Evolutionary conservation across 2,329 filamentous ascomycete genomes (phyloP), one percentile per base, ranked within the genome.

Genomic region (Cercospora zeina): DNA sequence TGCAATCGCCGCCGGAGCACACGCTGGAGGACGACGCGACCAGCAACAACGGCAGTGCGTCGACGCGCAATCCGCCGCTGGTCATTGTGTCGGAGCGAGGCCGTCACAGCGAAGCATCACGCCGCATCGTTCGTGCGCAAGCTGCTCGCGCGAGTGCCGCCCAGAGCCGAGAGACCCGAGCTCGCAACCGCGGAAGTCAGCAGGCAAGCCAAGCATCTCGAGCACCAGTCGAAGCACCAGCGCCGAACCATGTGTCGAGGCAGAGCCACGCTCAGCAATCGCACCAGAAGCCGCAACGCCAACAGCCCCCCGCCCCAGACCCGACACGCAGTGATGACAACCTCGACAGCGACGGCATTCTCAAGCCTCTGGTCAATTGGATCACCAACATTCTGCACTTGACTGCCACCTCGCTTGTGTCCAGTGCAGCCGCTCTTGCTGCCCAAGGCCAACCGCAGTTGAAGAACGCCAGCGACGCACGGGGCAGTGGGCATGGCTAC

Each of bases 121-220:
- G 72, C 10, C 67, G 72, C 14, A 69, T 73, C 33, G 72, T 74
- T 11, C 68, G 72, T 33, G 72, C 72, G 2, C 72, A 74, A 50
- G 72, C 72, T 30, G 72, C 72, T 31, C 67, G 72, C 45, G 72
- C 72, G 10, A 74, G 72, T 59, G 72, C 72, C 31, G 72, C 72
- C 0, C 70, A 72, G 53, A 72, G 70, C 53, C 57, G 72, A 61
- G 68, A 74, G 37, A 74, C 72, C 9, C 60, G 72, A 65, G 71
- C 71, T 27, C 67, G 71, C 14, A 74, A 74, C 50, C 66, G 72
- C 8, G 72, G 69, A 21, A 71, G 71, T 57, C 54, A 63, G 31
- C 64, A 66, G 54, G 62, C 58, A 34, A 66, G 70, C 14, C 71
- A 72, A 27, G 62, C 65, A 19, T 54, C 63, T n/a, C 57, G 47